Base-by-base conservation (phyloP, 192 early-diverging fungal genomes). In the Linnemannia elongata region DNA sequence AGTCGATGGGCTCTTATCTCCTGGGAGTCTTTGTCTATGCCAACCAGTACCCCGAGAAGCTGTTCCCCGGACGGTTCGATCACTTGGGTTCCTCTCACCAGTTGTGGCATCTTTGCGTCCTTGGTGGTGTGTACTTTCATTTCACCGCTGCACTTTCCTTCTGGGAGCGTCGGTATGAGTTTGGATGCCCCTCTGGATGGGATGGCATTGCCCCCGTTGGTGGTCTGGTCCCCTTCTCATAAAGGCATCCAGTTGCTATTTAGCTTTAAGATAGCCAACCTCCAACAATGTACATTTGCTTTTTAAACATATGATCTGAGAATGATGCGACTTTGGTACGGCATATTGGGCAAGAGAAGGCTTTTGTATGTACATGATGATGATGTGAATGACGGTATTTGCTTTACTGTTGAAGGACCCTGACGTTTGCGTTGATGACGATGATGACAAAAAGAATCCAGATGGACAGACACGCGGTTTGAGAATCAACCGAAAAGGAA, bases 61-160 rank as follows among this genome's bases (percentile, higher is more conserved):
- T 91, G 52, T 92, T 84, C 72, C 93, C 93, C 36, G 93, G 93
- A 18, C 76, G 85, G 24, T 93, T 93, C 88, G 93, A 93, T 74
- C 86, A 85, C 39, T 73, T 88, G 54, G 93, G 93, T 44, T 90
- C 91, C 33, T 91, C 90, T 69, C 93, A 93, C 78, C 91, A 91
- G 69, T 80, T 90, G 47, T 93, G 93, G 93, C 93, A 93, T 60
- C 69, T 92, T 22, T 91, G 89, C 76, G 93, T 93, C 24, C 89
- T 91, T 24, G 85, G 88, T n/a, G 93, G 92, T 73, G 92, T 93
- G 18, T 93, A 88, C 77, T 91, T 90, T 47, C 90, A 93, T 72
- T 93, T 92, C 68, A 82, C 79, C 13, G 92, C 92, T 15, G 87
- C 90, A 1, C 45, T 93, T 13, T 78, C 88, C 39, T 93, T 93